Evolutionary conservation across 495 filamentous ascomycete species (phyloP), one percentile per base, ranked within the genome.

Genomic region (Aspergillus avenaceus): DNA sequence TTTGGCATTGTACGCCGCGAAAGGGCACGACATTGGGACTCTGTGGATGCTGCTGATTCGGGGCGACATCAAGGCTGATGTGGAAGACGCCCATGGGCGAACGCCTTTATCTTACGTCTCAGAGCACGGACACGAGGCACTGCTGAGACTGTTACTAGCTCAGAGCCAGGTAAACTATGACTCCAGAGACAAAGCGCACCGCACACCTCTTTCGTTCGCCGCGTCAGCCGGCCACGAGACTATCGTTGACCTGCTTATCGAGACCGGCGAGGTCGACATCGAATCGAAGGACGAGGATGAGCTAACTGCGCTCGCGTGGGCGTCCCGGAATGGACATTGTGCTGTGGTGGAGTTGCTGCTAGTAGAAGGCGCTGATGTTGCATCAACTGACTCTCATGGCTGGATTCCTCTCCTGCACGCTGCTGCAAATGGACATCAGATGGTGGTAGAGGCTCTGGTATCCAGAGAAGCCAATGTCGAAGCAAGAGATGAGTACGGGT

Each of bases 81-180:
- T 5, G 11, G 24, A 29, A 6, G 48, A 50, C 21, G 6, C 5
- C 5, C 3, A 28, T 13, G 38, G 27, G 1, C 24, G 48, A 2
- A 50, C 48, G 8, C 38, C 29, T 8, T 27, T 50, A 4, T 55
- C 52, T 23, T 18, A 43, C 14, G 47, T 38, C 3, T 37, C 46
- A 5, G 46, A 45, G n/a, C 8, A 22, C 7, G 52, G 52, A 8
- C 41, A 50, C 4, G 52, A 45, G 24, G 27, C 26, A n/a, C 18
- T 44, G 3, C 40, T 50, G 9, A 50, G 31, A 11, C 27, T 55
- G 14, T 32, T 50, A 40, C n/a, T 50, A n/a, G n/a, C 22, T 12
- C 45, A 19, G 12, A 25, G 16, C 13, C 28, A 55, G 5, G 31
- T 50, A 16, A 22, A 50, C 4, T 13, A 27, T 2, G 45, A 55